phyloP scores from a whole-genome alignment of 2,329 filamentous ascomycete species.

The Hypoxylon sp. region DNA sequence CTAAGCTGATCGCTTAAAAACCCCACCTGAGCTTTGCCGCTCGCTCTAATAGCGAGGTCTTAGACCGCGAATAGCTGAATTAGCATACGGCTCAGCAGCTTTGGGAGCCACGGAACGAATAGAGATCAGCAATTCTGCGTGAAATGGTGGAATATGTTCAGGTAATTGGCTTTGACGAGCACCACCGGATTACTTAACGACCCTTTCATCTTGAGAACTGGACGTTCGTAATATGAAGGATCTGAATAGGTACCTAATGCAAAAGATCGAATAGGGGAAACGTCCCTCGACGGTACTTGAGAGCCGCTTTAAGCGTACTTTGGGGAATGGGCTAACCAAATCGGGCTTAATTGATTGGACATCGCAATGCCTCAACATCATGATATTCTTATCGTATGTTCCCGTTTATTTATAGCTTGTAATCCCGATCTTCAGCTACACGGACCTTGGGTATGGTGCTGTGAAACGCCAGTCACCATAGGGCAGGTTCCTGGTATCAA shows the following conservation, averaged over 20 bases:
- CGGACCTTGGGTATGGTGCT: background rate
- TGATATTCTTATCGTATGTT: background rate
- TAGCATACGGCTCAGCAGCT: background rate
- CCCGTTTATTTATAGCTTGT: background rate
- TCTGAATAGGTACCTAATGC: too few relatives aligned
- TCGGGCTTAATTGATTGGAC: background rate
- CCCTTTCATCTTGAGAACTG: too few relatives aligned
- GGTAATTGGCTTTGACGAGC: too few relatives aligned
- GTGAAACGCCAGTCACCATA: too few relatives aligned
- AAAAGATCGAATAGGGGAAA: too few relatives aligned
- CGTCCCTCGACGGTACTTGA: too few relatives aligned
- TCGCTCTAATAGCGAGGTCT: too few relatives aligned
- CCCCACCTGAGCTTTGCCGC: background rate
- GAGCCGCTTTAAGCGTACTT: background rate
- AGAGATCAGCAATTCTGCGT: background rate
- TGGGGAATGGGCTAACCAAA: background rate
- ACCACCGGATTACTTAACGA: too few relatives aligned
- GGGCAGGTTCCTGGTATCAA: too few relatives aligned
- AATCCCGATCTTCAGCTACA: background rate
- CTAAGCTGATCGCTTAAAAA: background rate
- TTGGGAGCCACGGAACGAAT: background rate
- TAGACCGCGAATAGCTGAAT: background rate
- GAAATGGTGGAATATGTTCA: too few relatives aligned
- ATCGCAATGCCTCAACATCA: too few relatives aligned
- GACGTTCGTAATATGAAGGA: too few relatives aligned